Percentiles rank a stretch among this genome's conserved stretches.
phyloP scores from a whole-genome alignment of 805 yeast genomes.

The Lachancea fermentati region DNA sequence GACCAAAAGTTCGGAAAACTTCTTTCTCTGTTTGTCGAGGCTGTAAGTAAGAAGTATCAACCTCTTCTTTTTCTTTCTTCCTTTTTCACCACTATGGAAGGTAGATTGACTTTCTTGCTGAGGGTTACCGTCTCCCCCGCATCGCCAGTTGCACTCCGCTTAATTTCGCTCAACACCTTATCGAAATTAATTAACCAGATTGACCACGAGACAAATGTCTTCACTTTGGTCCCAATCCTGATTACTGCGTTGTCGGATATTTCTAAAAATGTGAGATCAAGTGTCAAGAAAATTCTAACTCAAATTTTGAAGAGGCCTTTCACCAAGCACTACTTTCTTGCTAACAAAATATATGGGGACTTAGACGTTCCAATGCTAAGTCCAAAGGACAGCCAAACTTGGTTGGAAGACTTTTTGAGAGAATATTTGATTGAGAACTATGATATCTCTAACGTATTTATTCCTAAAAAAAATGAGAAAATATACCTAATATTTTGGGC shows the following conservation, averaged over 20 bases:
- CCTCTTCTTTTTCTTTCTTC: conserved; percentile 31
- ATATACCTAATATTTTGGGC: conserved; percentile 59
- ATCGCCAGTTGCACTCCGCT: conserved; percentile 53
- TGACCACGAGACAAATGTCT: conserved; percentile 38
- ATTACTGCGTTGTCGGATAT: conserved; percentile 49
- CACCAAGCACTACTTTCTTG: conserved; percentile 43
- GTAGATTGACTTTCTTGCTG: conserved; percentile 51
- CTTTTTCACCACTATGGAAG: conserved; percentile 37
- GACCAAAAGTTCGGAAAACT: conserved; percentile 39
- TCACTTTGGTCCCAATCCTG: conserved; percentile 55
- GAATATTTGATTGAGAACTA: conserved; percentile 47
- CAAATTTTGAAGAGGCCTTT: conserved; percentile 35
- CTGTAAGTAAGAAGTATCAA: conserved; percentile 35
- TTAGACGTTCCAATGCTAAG: conserved; percentile 47
- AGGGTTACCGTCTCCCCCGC: conserved; percentile 52
- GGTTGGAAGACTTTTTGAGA: conserved; percentile 38
- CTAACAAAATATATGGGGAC: conserved; percentile 53
- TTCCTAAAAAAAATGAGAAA: conserved; percentile 51
- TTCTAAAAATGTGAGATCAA: conserved; percentile 45
- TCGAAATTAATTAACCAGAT: conserved; percentile 31
- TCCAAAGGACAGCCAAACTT: conserved; percentile 54
- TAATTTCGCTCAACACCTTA: conserved; percentile 42
- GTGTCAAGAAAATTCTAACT: conserved; percentile 36
- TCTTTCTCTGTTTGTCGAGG: conserved; percentile 39
- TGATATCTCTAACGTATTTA: conserved; percentile 40